Base-by-base conservation (phyloP, 768 basidiomycete species). In the Boletus edulis region DNA sequence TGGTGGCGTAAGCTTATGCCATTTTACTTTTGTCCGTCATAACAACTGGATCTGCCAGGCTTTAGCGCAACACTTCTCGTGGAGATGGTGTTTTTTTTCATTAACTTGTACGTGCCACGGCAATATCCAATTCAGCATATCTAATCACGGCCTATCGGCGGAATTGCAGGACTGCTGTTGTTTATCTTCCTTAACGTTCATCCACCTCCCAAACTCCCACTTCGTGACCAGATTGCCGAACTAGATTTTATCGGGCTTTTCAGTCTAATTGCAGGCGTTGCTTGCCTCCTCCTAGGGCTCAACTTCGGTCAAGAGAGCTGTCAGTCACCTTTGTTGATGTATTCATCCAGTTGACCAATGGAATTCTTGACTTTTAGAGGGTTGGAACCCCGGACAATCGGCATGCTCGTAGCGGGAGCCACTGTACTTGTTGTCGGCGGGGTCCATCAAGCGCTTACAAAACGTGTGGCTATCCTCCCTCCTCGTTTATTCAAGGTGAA, bases 21-120 rank as follows among this genome's bases (percentile, higher is more conserved):
- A 18, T 34, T 73, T 35, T 46, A 5, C 1, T 43, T 8, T 6
- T 4, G 5, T 9, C 7, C 11, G 11, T 17, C 17, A n/a, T 15
- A 12, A 17, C 11, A 8, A 14, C 34, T 22, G 6, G 20, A 34
- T 34, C 13, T 7, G 13, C 20, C 32, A 48, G 35, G 47, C 37
- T 24, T 31, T 27, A 12, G 24, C 87, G 0, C 83, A 89, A 64
- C 84, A 87, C 63, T 84, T 83, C 17, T 76, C 82, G 0, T 91
- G 90, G 90, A 71, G 90, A 73, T 91, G 89, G 89, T 87, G 85
- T 62, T 88, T 89, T 88, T 89, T 68, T 87, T 81, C 65, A 83
- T 89, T 58, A 87, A 88, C 61, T 60, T 89, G 85, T 85, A 63
- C 8, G 46, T 27, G 15, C 15, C 34, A 41, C 40, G 40, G 11